phyloP scores from a whole-genome alignment of 2,329 filamentous ascomycete genomes.

The Nakataea oryzae region DNA sequence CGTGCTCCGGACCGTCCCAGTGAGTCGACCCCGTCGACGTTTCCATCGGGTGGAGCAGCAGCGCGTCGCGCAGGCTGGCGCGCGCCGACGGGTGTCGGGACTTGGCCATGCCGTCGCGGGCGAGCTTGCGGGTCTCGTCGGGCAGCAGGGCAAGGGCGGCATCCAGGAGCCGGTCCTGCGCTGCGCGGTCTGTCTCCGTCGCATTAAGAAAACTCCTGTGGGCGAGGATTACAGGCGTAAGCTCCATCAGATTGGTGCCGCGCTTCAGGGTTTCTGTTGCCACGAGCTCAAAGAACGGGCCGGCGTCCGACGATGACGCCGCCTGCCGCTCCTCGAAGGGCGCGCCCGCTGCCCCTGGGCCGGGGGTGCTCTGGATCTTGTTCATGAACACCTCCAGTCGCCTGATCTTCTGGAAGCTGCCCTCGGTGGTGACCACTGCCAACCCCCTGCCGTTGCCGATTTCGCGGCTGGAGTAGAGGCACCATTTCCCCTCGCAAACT shows the following conservation, averaged over 20 bases:
- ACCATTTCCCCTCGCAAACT: conserved; percentile 13
- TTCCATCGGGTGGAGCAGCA: conserved; percentile 14
- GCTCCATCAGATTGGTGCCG: conserved; percentile 12
- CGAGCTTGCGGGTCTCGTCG: conserved; percentile 9
- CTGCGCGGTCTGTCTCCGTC: conserved; percentile 12
- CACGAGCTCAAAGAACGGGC: conserved; percentile 4
- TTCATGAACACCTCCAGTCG: conserved; percentile 11
- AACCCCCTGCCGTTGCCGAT: conserved; percentile 13
- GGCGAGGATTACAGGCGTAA: conserved; percentile 13
- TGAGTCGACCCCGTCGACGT: conserved; percentile 11
- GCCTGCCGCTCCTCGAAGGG: neutral
- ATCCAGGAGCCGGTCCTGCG: conserved; percentile 10
- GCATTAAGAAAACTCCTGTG: conserved; percentile 10
- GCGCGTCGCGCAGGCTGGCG: conserved; percentile 10
- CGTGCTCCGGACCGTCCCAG: conserved; percentile 1
- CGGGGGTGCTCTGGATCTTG: conserved; percentile 8
- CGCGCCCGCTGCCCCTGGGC: conserved; percentile 1
- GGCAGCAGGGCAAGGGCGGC: conserved; percentile 14
- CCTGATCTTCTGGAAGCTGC: conserved; percentile 14
- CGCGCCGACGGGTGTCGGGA: conserved; percentile 3
- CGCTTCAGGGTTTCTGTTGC: conserved; percentile 13
- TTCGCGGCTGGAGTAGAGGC: conserved; percentile 15
- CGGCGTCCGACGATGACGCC: neutral
- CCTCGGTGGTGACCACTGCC: conserved; percentile 10
- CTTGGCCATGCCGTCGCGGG: conserved; percentile 9